These are phyloP conservation scores for Penicillium chermesinum DNA, from an alignment of 495 filamentous ascomycete genomes.

Conservation along the genomic window DNA sequence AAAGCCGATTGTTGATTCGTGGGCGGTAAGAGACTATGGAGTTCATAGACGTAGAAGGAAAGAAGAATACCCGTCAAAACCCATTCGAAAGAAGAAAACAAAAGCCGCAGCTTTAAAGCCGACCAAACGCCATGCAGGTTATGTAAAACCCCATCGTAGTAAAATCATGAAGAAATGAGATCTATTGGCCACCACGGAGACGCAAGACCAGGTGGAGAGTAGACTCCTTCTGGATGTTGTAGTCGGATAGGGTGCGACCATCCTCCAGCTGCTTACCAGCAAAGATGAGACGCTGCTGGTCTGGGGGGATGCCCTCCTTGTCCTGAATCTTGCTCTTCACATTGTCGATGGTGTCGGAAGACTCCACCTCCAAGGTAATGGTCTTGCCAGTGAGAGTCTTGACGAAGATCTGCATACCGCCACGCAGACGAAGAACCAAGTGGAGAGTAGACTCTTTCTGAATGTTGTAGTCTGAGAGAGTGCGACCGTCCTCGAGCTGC, in stretches of 20 bases:
- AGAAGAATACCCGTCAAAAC: conserved; percentile 33
- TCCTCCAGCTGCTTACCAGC: conserved; percentile 90
- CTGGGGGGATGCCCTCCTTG: conserved; percentile 86
- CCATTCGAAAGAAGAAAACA: conserved; percentile 21
- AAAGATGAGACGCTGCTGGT: conserved; percentile 87
- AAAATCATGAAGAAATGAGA: conserved; percentile 9
- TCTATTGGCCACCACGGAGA: conserved; percentile 76
- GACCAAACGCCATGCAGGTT: conserved; percentile 43
- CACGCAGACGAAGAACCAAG: conserved; percentile 91
- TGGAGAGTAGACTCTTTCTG: conserved; percentile 99
- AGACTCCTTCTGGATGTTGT: conserved; percentile 93
- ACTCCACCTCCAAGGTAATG: conserved; percentile 85
- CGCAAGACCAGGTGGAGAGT: conserved; percentile 84
- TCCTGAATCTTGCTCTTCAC: conserved; percentile 92
- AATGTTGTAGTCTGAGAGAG: conserved; percentile 97
- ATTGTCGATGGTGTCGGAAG: conserved; percentile 87
- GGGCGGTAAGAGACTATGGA: conserved; percentile 10
- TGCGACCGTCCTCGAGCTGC: conserved; percentile 87
- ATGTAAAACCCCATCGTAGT: conserved; percentile 28
- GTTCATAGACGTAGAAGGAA: conserved; percentile 13
- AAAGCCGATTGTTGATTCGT: neutral
- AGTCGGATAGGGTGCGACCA: conserved; percentile 76
- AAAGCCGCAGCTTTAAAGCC: conserved; percentile 31
- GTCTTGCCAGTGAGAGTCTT: conserved; percentile 93
- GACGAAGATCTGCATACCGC: conserved; percentile 96